phyloP scores from a whole-genome alignment of 2,329 filamentous ascomycete genomes.

The Calonectria hawksworthii region DNA sequence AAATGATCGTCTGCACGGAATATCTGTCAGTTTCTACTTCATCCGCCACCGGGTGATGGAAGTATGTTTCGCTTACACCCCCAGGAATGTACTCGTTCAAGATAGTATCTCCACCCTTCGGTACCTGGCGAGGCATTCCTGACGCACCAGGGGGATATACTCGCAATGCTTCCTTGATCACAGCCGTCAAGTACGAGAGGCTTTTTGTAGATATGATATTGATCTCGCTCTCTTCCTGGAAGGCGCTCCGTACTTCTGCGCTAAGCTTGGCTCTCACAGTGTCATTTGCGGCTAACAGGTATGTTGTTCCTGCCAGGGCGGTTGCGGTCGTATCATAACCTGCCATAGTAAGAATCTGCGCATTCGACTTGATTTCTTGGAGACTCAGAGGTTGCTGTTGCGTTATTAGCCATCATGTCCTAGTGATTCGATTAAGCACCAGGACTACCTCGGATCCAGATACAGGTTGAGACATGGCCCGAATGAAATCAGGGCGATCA shows the following conservation, averaged over 20 bases:
- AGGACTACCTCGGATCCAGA: neutral
- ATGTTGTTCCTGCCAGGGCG: neutral
- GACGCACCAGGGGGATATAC: neutral
- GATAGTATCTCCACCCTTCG: neutral
- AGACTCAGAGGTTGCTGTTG: neutral
- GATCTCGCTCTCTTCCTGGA: neutral
- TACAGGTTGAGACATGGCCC: neutral
- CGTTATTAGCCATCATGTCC: no score
- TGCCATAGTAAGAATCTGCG: neutral
- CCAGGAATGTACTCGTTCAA: neutral
- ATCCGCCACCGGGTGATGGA: neutral
- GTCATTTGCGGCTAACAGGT: neutral
- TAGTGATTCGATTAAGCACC: no score
- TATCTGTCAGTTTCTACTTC: neutral
- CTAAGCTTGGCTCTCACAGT: neutral
- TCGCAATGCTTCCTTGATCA: neutral
- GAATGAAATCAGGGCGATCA: neutral
- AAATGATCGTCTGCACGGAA: neutral
- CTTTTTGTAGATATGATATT: neutral
- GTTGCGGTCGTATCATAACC: slow-evolving; percentile 1
- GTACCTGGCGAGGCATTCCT: neutral
- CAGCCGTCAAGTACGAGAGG: neutral
- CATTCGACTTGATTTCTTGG: neutral
- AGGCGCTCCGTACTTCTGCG: neutral
- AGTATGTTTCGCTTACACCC: neutral